Conservation (phyloP, 345 rosid species). For the Gossypium ekmanianum region DNA sequence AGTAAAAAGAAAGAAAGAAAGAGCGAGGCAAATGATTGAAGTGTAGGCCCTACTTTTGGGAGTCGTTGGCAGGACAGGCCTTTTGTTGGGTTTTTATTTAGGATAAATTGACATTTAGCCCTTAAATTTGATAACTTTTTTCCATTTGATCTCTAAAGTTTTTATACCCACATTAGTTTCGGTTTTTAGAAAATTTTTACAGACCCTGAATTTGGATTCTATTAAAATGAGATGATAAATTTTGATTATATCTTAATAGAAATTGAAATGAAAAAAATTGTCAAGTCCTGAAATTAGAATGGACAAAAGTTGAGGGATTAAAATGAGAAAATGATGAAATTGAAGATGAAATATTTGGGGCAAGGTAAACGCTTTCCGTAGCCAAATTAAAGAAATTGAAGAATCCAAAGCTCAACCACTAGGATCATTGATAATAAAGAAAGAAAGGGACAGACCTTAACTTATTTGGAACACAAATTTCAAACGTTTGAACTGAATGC, state of each 20-base stretch:
- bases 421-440: background rate
- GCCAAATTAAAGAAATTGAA: background rate
- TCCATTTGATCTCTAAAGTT: no score
- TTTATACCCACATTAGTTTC: no score
- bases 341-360: background rate
- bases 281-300: no score
- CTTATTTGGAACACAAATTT: background rate
- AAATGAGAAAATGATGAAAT: no score
- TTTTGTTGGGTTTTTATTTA: background rate
- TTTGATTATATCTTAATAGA: no score
- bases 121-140: no score
- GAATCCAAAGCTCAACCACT: conserved; percentile 13
- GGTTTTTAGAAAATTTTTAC: no score
- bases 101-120: no score
- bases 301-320: no score
- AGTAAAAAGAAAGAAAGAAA: background rate
- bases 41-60: background rate
- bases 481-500: background rate
- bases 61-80: background rate
- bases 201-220: no score
- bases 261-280: no score
- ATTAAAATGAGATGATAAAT: no score
- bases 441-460: background rate
- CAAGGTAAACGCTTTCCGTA: conserved; percentile 6
- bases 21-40: background rate